Evolutionary conservation across 2,329 filamentous ascomycete genomes (phyloP), one percentile per base, ranked within the genome.

Genomic region (Myriosclerotinia curreyana): DNA sequence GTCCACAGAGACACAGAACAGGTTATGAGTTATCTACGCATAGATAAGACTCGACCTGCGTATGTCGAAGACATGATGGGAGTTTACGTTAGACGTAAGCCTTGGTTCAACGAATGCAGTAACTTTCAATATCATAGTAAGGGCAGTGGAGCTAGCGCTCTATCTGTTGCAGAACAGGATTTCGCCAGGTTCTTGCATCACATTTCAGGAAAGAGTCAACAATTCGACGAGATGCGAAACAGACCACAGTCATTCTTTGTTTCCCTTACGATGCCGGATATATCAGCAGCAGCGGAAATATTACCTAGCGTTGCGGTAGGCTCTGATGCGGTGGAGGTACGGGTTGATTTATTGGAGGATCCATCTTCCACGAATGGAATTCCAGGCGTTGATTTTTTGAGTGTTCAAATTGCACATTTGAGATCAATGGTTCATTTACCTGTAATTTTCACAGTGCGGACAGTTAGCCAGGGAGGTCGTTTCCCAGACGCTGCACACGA

Each of bases 81-180:
- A 12, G 94, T 99, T 2, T 99, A 96, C 82, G 80, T 91, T 64
- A 88, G 94, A 61, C 87, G 95, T 46, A 95, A 92, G 75, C 89
- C 88, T 3, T 96, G 91, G 87, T 98, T 92, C 76, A 83, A 91
- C 64, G 86, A 94, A 75, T 98, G 95, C 81, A 97, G 93, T 79
- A 99, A 96, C 74, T 89, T 92, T 71, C 87, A 96, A 71, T 98
- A 96, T 79, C 90, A 94, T 79, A 96, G 91, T 75, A 91, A 92
- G 59, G 86, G 84, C 69, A 68, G 67, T 46, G 69, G 72, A n/a
- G 56, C 66, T 42, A 69, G 73, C 14, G 72, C 70, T 38, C 65
- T 75, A 34, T 72, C 72, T 14, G 64, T 71, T 63, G 73, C 73
- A 28, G 66, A 68, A 55, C 79, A 85, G 55, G 89, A 94, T 72